A percentile compares a stretch with the other conserved stretches of the same genome.
phyloP scores from a whole-genome alignment of 352 stramenopile species.

The Phytophthora chlamydospora region DNA sequence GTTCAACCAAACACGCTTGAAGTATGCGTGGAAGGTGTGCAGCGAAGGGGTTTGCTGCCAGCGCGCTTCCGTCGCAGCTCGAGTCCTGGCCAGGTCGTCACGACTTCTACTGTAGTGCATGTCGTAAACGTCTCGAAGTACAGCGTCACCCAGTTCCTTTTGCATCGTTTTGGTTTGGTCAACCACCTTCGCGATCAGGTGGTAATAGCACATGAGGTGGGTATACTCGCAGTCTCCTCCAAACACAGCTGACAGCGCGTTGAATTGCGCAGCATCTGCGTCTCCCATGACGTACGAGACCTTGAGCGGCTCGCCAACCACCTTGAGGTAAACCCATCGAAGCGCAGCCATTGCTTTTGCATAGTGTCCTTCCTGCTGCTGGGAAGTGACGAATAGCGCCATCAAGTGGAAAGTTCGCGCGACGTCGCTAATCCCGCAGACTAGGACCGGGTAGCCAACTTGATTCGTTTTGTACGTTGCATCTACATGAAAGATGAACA shows the following conservation, averaged over 20 bases:
- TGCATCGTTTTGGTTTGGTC: conserved; percentile 7
- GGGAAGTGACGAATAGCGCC: conserved; percentile 13
- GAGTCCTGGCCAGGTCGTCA: background rate
- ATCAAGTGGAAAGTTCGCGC: conserved; percentile 19
- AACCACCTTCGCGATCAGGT: conserved; percentile 30
- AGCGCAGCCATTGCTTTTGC: background rate
- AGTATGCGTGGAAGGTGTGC: background rate
- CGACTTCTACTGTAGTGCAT: conserved; percentile 10
- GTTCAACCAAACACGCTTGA: conserved; percentile 1
- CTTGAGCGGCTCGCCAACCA: background rate
- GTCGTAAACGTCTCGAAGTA: conserved; percentile 23
- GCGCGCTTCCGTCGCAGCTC: background rate
- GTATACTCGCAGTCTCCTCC: background rate
- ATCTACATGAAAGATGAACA: conserved; percentile 19
- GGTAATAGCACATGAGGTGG: conserved; percentile 33
- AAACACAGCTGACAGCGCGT: conserved; percentile 2
- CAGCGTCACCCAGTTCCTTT: background rate
- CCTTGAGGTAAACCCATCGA: background rate
- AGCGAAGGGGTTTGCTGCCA: background rate
- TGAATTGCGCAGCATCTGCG: conserved; percentile 14
- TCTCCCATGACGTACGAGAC: conserved; percentile 25
- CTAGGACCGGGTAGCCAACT: conserved; percentile 9
- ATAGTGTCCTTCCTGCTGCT: conserved; percentile 1
- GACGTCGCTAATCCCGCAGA: conserved; percentile 19
- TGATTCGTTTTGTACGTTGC: conserved; percentile 31